Base-by-base conservation (phyloP, 352 stramenopile genomes). In the Pythium graminicola region DNA sequence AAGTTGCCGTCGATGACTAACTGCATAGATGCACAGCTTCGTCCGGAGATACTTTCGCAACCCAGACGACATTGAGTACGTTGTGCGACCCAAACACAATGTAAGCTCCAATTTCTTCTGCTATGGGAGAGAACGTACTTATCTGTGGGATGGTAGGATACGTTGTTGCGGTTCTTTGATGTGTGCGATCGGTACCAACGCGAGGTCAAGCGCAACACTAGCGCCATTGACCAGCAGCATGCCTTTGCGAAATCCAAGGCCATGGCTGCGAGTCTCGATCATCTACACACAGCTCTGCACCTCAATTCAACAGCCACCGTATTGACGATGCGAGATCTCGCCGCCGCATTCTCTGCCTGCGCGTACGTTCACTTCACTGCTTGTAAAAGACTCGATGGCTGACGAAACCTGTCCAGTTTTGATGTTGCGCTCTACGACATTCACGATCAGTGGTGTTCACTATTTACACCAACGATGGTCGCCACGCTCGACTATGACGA, bases 121-220 rank as follows among this genome's bases (percentile, higher is more conserved):
- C n/a, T n/a, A n/a, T n/a, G n/a, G n/a, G n/a, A n/a, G n/a, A n/a
- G n/a, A n/a, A n/a, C n/a, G n/a, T n/a, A n/a, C n/a, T n/a, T n/a
- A n/a, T n/a, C n/a, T n/a, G n/a, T n/a, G n/a, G n/a, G n/a, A n/a
- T 22, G 23, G 13, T 35, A 85, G 73, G 76, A 88, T 38, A 63
- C 46, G 5, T 41, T 83, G 6, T 43, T 87, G 32, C 77, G 80
- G 13, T 91, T 88, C 67, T 89, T 76, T 56, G 77, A 89, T 48
- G 60, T 67, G 23, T 91, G 80, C 42, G 62, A 68, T 16, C 71
- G 62, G 20, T 91, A 91, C 53, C 52, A 72, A 38, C 47, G 26
- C 0, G 44, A 79, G n/a, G 74, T 91, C 14, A 81, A 77, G 36
- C 47, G 70, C 31, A 88, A 87, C 57, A 47, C 51, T 6, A 81